Conservation (phyloP, 2,329 filamentous ascomycete genomes). For the Aspergillus intermedius region DNA sequence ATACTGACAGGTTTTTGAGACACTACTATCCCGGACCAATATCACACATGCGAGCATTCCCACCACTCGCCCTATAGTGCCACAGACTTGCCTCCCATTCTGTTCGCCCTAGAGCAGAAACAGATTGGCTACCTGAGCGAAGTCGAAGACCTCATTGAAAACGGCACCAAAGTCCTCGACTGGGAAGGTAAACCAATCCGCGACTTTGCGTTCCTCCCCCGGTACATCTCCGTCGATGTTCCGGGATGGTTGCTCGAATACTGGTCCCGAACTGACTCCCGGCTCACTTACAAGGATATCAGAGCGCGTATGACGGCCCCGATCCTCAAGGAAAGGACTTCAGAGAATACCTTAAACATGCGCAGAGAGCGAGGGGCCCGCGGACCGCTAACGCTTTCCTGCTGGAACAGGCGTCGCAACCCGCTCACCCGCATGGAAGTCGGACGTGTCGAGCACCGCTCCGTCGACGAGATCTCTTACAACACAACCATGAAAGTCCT, state of each 20-base stretch:
- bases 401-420: conserved; percentile 17
- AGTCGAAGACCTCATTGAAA: conserved; percentile 9
- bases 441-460: conserved; percentile 20
- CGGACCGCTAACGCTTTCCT: conserved; percentile 19
- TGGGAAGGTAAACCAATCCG: conserved; percentile 12
- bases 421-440: conserved; percentile 16
- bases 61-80: conserved; percentile 15
- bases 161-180: conserved; percentile 8
- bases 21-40: conserved; percentile 4
- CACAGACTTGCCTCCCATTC: conserved; percentile 15
- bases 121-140: background rate
- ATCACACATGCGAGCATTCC: conserved; percentile 20
- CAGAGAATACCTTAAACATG: conserved; percentile 22
- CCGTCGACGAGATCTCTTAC: conserved; percentile 15
- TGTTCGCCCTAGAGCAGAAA: conserved; percentile 18
- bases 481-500: conserved; percentile 23
- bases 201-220: conserved; percentile 21
- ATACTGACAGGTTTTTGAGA: conserved; percentile 3
- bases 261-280: conserved; percentile 23
- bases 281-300: conserved; percentile 23
- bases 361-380: conserved; percentile 21
- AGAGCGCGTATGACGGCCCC: conserved; percentile 22
- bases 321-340: conserved; percentile 8
- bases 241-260: conserved; percentile 25
- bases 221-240: conserved; percentile 20